Evolutionary conservation across 805 yeast species (phyloP), one percentile per base, ranked within the genome.

Genomic region (Ogataea paradorogensis): DNA sequence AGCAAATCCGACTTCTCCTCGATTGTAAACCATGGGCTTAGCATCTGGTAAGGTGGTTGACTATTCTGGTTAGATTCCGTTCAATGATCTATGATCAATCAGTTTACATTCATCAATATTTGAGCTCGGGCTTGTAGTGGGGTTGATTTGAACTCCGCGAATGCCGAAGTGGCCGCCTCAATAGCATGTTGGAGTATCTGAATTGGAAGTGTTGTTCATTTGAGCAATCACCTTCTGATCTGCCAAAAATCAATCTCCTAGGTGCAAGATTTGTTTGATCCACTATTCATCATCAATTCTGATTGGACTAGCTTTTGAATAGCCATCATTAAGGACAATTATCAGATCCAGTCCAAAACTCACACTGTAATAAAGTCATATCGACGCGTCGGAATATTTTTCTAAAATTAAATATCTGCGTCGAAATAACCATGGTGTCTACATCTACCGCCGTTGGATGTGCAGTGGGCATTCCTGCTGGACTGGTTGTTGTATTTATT

Each of bases 21-120:
- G 57, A 10, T 90, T 82, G 55, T 85, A 93, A 1, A 76, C 72
- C 10, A 71, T 61, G 1, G 90, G 79, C 61, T 85, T 85, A 20
- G 95, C 95, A 56, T 84, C 84, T 55, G 85, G 95, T 46, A 78
- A 62, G 6, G 85, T 76, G n/a, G n/a, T n/a, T n/a, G 36, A 82
- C 72, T 33, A 85, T 55, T 40, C 62, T 69, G 18, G 89, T 90
- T 48, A 84, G 70, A 55, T 84, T 93, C 6, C 74, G 74, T 26
- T 67, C 64, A 58, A n/a, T n/a, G n/a, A n/a, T n/a, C 84, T 73
- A 28, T 71, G 76, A 26, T 69, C 54, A 67, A 82, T 70, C 38
- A 81, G 66, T 7, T 63, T 62, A 55, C 78, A 27, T 66, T 69
- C 31, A 63, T 56, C 37, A 85, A 70, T 46, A 82, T 51, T 11